Evolutionary conservation across 345 rosid genomes (phyloP).

Genomic region (Trapa bicornis): DNA sequence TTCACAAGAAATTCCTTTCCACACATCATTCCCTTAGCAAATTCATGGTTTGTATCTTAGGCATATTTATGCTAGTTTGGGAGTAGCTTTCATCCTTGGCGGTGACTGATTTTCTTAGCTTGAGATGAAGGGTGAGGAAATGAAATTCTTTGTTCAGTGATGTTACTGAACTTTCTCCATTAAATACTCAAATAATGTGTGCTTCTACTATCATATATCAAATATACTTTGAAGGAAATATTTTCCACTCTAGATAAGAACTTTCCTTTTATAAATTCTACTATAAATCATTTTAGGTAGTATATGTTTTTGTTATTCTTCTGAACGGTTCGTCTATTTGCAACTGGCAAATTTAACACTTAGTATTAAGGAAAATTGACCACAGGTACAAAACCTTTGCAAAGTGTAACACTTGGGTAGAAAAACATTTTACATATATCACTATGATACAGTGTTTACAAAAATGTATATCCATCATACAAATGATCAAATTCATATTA

Average conservation of each 20-base stretch:
- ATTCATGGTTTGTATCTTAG: not conserved
- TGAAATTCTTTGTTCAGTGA: not conserved
- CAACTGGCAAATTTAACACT: too few species aligned
- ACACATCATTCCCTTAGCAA: not conserved
- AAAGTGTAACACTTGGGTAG: too few species aligned
- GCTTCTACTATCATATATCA: not conserved
- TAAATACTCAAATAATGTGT: not conserved
- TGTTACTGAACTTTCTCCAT: too few species aligned
- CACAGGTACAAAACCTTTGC: too few species aligned
- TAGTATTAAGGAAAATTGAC: not conserved
- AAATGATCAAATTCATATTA: too few species aligned
- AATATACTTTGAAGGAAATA: not conserved
- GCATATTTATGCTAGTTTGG: not conserved
- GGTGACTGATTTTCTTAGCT: not conserved
- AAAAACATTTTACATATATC: too few species aligned
- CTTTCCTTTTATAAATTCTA: not conserved
- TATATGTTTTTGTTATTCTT: not conserved
- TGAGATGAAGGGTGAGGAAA: not conserved
- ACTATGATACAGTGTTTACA: too few species aligned
- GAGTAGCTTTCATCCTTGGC: not conserved
- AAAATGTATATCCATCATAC: too few species aligned
- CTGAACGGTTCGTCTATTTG: not conserved
- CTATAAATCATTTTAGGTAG: not conserved
- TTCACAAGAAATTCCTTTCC: not conserved
- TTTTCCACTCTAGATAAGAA: not conserved